Base-by-base conservation (phyloP, 441 rosid species). In the Oxalis stricta region DNA sequence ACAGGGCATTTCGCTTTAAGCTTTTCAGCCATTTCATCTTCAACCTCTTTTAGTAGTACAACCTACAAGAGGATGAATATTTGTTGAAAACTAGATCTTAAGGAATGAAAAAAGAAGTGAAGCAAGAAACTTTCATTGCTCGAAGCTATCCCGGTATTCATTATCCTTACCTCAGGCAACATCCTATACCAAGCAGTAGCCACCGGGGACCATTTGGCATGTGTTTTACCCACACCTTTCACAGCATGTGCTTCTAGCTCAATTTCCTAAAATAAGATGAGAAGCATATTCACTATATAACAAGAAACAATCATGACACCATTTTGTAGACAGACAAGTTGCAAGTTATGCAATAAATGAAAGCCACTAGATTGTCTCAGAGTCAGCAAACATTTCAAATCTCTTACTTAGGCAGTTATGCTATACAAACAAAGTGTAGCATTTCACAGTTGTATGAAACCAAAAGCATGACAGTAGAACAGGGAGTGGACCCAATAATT, bases 121-220 rank as follows among this genome's bases (percentile, higher is more conserved):
- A 38, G 21, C 48, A 50, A 37, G 32, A 26, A 48, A 29, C 3
- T 22, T 13, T 17, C 13, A 13, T n/a, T n/a, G n/a, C n/a, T n/a
- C n/a, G 24, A 18, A 5, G 5, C 28, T 3, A 8, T 24, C 28
- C 13, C 10, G 15, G n/a, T 8, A 32, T 7, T 15, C 8, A 9
- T 22, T 41, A 24, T 10, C 17, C 10, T 23, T 54, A 81, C 96
- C 84, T 91, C 98, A 32, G 98, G 93, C 64, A 78, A 84, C 98
- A 91, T 80, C 58, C 82, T 65, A 55, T 91, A 91, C 95, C 93
- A 91, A 55, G 93, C 82, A 53, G 98, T 80, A 33, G 77, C 96
- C 31, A 91, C 98, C 13, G 96, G 96, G 5, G 94, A 91, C 98
- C 98, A 85, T 55, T 85, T 86, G 26, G 96, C 96, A 65, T 85